Percentiles rank a stretch among this genome's conserved stretches.
Evolutionary conservation across 2,329 filamentous ascomycete species (phyloP).

Genomic region (Ophiognomonia clavigignenti-juglandacearum): DNA sequence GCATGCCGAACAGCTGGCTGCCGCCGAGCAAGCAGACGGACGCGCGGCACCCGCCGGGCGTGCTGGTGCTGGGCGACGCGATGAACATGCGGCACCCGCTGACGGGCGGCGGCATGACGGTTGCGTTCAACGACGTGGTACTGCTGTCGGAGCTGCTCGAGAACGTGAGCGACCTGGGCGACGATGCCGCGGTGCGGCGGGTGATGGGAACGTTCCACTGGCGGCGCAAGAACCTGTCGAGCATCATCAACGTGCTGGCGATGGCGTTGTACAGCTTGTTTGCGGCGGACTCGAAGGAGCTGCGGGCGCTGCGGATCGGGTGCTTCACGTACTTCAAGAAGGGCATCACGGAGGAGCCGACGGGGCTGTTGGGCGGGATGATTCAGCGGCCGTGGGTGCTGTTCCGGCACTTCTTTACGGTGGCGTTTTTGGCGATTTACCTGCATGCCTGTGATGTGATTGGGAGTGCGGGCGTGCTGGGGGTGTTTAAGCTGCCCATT

Average conservation of each 20-base stretch:
- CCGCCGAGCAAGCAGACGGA: slow-evolving; percentile 61
- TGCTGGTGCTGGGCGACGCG: slow-evolving; percentile 85
- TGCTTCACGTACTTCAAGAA: slow-evolving; percentile 91
- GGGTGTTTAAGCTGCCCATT: slow-evolving; percentile 57
- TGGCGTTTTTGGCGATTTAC: slow-evolving; percentile 86
- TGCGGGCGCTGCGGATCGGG: slow-evolving; percentile 77
- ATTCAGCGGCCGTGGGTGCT: slow-evolving; percentile 73
- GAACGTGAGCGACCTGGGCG: slow-evolving; percentile 62
- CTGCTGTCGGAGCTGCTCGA: slow-evolving; percentile 69
- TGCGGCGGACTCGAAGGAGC: slow-evolving; percentile 72
- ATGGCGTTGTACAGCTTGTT: slow-evolving; percentile 91
- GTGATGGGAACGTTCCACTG: slow-evolving; percentile 80
- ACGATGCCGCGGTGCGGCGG: slow-evolving; percentile 59
- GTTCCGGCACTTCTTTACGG: slow-evolving; percentile 90
- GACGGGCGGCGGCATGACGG: slow-evolving; percentile 96
- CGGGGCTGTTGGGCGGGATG: slow-evolving; percentile 76
- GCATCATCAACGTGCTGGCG: slow-evolving; percentile 96
- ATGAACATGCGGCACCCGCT: slow-evolving; percentile 99
- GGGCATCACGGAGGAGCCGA: slow-evolving; percentile 70
- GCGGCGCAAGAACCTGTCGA: slow-evolving; percentile 74
- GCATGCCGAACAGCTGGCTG: slow-evolving; percentile 95
- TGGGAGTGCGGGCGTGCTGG: slow-evolving; percentile 39
- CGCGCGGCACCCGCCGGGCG: slow-evolving; percentile 55
- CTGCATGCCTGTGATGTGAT: slow-evolving; percentile 38
- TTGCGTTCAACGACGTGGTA: slow-evolving; percentile 88